Base-by-base conservation (phyloP, 177 flowering plant genomes). In the Telopea speciosissima region DNA sequence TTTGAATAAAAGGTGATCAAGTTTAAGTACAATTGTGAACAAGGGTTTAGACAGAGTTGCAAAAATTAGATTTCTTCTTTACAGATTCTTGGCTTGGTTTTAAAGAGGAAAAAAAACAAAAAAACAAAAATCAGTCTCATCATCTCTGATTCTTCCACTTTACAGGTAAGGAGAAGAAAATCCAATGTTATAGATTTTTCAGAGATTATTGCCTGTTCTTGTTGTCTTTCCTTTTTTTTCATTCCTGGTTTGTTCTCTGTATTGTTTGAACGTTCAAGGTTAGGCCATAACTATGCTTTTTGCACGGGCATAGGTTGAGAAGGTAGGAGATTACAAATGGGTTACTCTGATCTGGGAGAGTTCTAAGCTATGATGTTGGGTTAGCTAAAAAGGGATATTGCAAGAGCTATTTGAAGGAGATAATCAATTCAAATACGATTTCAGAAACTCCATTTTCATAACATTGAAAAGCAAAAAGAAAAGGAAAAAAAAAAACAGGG, bases 231-330 rank as follows among this genome's bases (percentile, higher is more conserved):
- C 42, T 24, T 54, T 13, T n/a, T 44, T 24, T 16, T 12, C 54
- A 66, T 44, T 40, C 56, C 24, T 24, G 10, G 5, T 12, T 19
- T 24, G 9, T 70, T 56, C 5, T 45, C 16, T 36, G 25, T 71
- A 28, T 69, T 76, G 77, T 79, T 78, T 77, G 75, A 44, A 14
- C 8, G 24, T 25, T 40, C 14, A 45, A 45, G 14, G 1, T 8
- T 8, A n/a, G 49, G 10, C 2, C 23, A 42, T 36, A 63, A 13
- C 28, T 16, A 17, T 52, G 66, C 33, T 4, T 42, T 24, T 42
- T 36, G 52, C 31, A 19, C 60, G 54, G 65, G 22, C 7, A 23
- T 22, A 0, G 40, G 19, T 12, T 23, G 49, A 14, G 33, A 19
- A 44, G 3, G 54, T 62, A 64, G 40, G 68, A 68, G 23, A 65